Conservation (phyloP, 192 early-diverging fungal species). For the Hyaloraphidium curvatum region DNA sequence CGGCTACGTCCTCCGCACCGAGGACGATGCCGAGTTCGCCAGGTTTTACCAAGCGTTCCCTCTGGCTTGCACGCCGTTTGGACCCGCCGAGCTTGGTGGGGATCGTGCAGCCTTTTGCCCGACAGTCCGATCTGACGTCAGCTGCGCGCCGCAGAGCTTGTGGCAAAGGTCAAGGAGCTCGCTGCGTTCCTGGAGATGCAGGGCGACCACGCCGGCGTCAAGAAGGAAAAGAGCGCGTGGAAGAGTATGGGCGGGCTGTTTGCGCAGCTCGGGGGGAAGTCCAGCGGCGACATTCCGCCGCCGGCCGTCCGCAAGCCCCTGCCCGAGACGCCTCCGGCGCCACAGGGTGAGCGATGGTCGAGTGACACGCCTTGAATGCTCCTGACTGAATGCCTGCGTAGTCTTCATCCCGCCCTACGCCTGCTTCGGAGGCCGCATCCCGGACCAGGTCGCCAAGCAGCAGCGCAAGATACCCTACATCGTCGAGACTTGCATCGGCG, state of each 20-base stretch:
- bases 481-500: slow-evolving; percentile 1
- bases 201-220: background rate
- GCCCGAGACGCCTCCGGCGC: too few relatives aligned
- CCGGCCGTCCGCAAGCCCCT: background rate
- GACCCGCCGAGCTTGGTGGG: background rate
- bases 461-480: background rate
- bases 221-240: slow-evolving; percentile 4
- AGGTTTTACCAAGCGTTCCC: too few relatives aligned
- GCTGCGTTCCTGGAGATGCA: background rate
- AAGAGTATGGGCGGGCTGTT: background rate
- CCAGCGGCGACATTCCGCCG: background rate
- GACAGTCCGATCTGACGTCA: background rate
- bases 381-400: background rate
- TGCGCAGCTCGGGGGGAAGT: background rate
- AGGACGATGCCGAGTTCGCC: background rate
- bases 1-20: background rate
- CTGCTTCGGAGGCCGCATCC: background rate
- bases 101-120: background rate
- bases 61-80: too few relatives aligned
- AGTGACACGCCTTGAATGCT: background rate
- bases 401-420: background rate
- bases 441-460: background rate
- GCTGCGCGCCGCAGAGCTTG: background rate
- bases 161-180: background rate
- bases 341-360: too few relatives aligned